phyloP scores from a whole-genome alignment of 164 flowering plant species.

The Magnolia kwangsiensis region DNA sequence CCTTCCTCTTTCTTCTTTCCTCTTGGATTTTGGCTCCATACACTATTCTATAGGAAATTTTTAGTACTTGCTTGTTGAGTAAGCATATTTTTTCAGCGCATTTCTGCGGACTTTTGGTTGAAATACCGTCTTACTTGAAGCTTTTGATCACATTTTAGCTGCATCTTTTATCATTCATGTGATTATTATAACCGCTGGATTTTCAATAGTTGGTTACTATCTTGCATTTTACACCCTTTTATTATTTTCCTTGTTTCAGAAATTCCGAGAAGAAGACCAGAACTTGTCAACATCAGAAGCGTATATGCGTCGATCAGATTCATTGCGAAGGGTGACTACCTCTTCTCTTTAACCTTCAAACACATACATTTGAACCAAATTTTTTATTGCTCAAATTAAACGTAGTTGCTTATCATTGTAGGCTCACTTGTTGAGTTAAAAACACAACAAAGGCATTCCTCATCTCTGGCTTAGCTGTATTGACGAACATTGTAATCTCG shows the following conservation, averaged over 20 bases:
- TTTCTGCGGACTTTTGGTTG: too few species aligned
- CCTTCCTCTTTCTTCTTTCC: not conserved
- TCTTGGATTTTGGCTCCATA: not conserved
- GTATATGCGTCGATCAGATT: constrained; percentile 77
- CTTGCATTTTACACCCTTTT: not conserved
- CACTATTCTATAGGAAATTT: not conserved
- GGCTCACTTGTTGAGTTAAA: too few species aligned
- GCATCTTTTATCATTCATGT: not conserved
- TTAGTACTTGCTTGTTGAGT: too few species aligned
- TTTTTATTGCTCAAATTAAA: not conserved
- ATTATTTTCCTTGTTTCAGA: constrained; percentile 38
- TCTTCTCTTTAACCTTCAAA: not conserved
- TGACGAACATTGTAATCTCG: not conserved
- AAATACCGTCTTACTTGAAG: not conserved
- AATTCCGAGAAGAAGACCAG: constrained; percentile 84
- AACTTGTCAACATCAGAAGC: constrained; percentile 84
- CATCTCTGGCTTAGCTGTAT: too few species aligned
- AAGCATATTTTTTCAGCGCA: too few species aligned
- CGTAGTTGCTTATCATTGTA: not conserved
- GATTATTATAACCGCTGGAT: not conserved
- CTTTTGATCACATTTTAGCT: not conserved
- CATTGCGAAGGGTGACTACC: constrained; percentile 72
- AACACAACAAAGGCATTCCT: too few species aligned
- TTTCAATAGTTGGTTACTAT: not conserved
- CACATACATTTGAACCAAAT: not conserved